Evolutionary conservation across 768 basidiomycete species (phyloP), one percentile per base, ranked within the genome.

Genomic region (Tricholoma sp.): DNA sequence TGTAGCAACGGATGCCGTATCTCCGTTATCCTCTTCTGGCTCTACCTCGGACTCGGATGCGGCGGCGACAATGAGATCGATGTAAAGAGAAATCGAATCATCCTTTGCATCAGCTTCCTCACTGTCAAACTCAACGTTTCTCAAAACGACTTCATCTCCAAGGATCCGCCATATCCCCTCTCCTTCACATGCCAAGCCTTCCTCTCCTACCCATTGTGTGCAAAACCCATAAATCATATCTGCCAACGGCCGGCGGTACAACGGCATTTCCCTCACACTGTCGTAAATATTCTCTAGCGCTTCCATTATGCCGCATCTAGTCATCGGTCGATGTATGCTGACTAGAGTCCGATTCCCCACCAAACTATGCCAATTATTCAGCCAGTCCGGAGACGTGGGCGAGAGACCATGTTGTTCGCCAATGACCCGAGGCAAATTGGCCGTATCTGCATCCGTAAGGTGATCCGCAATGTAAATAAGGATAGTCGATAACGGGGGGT

Each of bases 351-450:
- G 66, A 58, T 83, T 83, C n/a, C 69, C 71, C 12, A 89, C 67
- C 5, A 90, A 71, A 35, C 63, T 76, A 35, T 74, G 67, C 89
- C 89, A 91, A 64, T 86, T 84, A 16, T 71, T 71, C 24, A 91
- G 68, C 89, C 89, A 92, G 5, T 83, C 79, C 0, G 85, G 82
- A 1, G 85, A 83, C 10, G 86, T 86, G 1, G 89, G 89, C 2
- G 83, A 84, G 31, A 91, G 76, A 50, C 83, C 80, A 60, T 87
- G 83, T 56, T 87, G 82, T 46, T 83, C 82, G 35, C 77, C 72
- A 84, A 92, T 87, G 53, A 82, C 71, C 10, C 65, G 64, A 7
- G 89, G 81, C 2, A 90, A 75, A 52, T 78, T 78, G 0, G 83
- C 80, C 0, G 87, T 86, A 65, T 90, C 86, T 14, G 67, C 64